A percentile compares a stretch with the other conserved stretches of the same genome.
These are phyloP conservation scores for Daldinia childiae DNA, from an alignment of 495 filamentous ascomycete genomes.

Conservation along the genomic window DNA sequence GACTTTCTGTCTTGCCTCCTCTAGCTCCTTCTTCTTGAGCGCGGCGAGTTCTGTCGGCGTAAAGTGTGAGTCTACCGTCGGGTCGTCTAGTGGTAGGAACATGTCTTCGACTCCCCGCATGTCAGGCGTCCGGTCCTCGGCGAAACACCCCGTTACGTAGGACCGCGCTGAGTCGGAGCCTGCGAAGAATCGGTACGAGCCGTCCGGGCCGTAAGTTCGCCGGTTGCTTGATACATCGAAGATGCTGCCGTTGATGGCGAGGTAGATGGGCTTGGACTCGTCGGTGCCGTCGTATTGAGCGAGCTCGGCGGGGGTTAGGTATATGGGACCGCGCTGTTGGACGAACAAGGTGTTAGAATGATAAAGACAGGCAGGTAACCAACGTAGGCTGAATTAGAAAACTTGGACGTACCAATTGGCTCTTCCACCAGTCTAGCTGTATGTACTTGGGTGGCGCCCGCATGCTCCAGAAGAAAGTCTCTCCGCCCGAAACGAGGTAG, in stretches of 20 bases:
- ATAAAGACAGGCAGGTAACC: not conserved
- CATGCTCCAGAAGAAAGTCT: slow-evolving; percentile 65
- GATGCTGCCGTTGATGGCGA: slow-evolving; percentile 92
- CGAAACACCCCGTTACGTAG: slow-evolving; percentile 97
- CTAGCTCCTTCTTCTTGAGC: slow-evolving; percentile 62
- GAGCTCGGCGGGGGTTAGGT: slow-evolving; percentile 79
- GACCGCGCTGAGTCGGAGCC: slow-evolving; percentile 87
- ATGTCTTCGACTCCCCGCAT: slow-evolving; percentile 87
- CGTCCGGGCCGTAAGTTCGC: slow-evolving; percentile 86
- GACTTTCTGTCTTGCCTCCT: slow-evolving; percentile 63
- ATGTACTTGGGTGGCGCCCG: slow-evolving; percentile 74
- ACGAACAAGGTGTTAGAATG: slow-evolving; percentile 10
- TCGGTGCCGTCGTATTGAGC: slow-evolving; percentile 80
- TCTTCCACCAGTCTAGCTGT: slow-evolving; percentile 66
- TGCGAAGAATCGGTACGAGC: slow-evolving; percentile 86
- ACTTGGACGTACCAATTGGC: slow-evolving; percentile 64
- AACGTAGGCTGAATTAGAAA: not conserved
- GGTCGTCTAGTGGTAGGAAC: slow-evolving; percentile 81
- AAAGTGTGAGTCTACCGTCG: slow-evolving; percentile 60
- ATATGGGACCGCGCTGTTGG: slow-evolving; percentile 51
- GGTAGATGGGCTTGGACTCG: slow-evolving; percentile 79
- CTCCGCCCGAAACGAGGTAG: slow-evolving; percentile 79
- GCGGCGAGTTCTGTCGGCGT: slow-evolving; percentile 63
- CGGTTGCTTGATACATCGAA: slow-evolving; percentile 87
- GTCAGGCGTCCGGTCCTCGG: slow-evolving; percentile 82